Percentiles rank a stretch among this genome's conserved stretches.
Conservation (phyloP, 2,329 filamentous ascomycete species). For the Cladosporium austrohemisphaericum region DNA sequence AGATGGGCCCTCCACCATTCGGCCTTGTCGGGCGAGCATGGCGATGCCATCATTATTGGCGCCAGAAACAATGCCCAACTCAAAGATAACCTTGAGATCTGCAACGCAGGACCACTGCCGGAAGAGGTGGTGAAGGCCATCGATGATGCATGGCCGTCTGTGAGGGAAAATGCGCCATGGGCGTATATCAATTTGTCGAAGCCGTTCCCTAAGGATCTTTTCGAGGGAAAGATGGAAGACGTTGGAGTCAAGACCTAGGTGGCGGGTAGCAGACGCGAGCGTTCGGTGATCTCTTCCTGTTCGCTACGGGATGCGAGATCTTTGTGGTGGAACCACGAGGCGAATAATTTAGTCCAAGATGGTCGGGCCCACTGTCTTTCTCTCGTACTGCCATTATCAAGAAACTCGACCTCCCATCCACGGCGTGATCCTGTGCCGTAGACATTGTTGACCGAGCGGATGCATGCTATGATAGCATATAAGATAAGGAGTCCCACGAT, state of each 20-base stretch:
- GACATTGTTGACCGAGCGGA: slow-evolving; percentile 23
- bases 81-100: slow-evolving; percentile 36
- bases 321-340: slow-evolving; percentile 15
- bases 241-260: neutral
- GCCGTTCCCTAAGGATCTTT: neutral
- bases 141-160: slow-evolving; percentile 34
- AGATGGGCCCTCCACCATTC: slow-evolving; percentile 47
- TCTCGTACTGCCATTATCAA: slow-evolving; percentile 25
- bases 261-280: slow-evolving; percentile 27
- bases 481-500: slow-evolving; percentile 37
- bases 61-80: slow-evolving; percentile 37
- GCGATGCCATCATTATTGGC: slow-evolving; percentile 41
- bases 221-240: too few species aligned
- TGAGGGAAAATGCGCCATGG: slow-evolving; percentile 10
- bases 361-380: slow-evolving; percentile 23
- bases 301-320: slow-evolving; percentile 32
- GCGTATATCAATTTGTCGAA: neutral
- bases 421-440: slow-evolving; percentile 26
- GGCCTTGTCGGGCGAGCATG: slow-evolving; percentile 27
- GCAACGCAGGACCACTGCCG: slow-evolving; percentile 41
- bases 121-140: slow-evolving; percentile 39
- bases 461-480: slow-evolving; percentile 25
- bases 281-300: slow-evolving; percentile 33
- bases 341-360: slow-evolving; percentile 11
- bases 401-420: slow-evolving; percentile 29